Evolutionary conservation across 164 flowering plant species (phyloP).

Genomic region (Vitis amurensis): DNA sequence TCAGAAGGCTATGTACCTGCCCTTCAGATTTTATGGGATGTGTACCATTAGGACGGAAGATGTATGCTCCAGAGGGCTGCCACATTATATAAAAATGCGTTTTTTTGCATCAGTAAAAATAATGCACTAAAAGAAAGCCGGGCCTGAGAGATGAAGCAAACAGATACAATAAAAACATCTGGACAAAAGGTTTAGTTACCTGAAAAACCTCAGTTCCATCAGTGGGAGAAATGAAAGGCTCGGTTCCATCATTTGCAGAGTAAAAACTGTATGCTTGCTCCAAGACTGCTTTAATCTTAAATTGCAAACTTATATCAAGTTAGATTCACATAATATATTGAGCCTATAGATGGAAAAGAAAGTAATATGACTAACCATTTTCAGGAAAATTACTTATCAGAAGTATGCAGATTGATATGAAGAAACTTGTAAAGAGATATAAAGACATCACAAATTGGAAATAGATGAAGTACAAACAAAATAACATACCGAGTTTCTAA

Average conservation of each 20-base stretch:
- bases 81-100: no score
- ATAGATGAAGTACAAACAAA: no score
- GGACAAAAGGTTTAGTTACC: slow-evolving; percentile 15
- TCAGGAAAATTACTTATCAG: no score
- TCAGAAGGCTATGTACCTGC: slow-evolving; percentile 24
- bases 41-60: slow-evolving; percentile 93
- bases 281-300: slow-evolving; percentile 33
- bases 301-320: background rate
- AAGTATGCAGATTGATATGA: no score
- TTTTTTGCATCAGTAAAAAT: background rate
- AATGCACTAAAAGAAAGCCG: background rate
- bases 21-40: slow-evolving; percentile 45
- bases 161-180: background rate
- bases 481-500: slow-evolving; percentile 30
- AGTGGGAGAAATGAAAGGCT: background rate
- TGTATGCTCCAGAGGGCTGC: slow-evolving; percentile 72
- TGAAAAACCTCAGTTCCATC: slow-evolving; percentile 22
- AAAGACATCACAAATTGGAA: background rate
- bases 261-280: slow-evolving; percentile 35
- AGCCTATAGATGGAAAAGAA: no score
- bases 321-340: background rate
- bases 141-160: background rate
- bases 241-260: slow-evolving; percentile 28
- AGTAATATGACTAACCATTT: no score
- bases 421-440: no score